A percentile compares a stretch with the other conserved stretches of the same genome.
Evolutionary conservation across 1,284 basidiomycete genomes (phyloP).

Genomic region (Leccinum colubrinum): DNA sequence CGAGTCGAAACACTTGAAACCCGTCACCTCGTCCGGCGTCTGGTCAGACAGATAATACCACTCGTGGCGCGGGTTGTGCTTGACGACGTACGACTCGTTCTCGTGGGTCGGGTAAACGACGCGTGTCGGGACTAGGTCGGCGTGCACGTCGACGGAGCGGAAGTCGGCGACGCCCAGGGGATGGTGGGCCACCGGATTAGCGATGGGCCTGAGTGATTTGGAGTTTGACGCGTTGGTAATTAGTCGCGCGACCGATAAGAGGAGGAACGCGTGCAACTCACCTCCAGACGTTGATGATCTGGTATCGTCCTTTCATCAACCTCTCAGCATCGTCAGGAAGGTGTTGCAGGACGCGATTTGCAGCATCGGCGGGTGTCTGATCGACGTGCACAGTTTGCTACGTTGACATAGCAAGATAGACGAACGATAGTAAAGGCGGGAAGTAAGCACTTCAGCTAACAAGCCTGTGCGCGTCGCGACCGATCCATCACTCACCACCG

Average conservation of each 20-base stretch:
- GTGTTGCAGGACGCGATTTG: conserved; percentile 37
- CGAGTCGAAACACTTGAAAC: not conserved
- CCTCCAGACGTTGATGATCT: conserved; percentile 51
- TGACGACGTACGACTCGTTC: conserved; percentile 36
- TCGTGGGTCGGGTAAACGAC: conserved; percentile 25
- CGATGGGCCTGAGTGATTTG: not conserved
- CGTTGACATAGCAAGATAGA: conserved; percentile 30
- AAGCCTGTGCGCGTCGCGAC: not conserved
- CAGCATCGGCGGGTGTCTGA: not conserved
- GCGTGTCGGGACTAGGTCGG: conserved; percentile 35
- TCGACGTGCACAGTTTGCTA: conserved; percentile 29
- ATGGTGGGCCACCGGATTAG: conserved; percentile 35
- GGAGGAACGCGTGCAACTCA: not conserved
- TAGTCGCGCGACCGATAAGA: not conserved
- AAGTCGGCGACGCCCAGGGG: conserved; percentile 49
- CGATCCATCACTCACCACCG: conserved; percentile 27
- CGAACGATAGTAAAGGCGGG: not conserved
- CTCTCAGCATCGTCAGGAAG: conserved; percentile 37
- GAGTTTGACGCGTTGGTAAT: not conserved
- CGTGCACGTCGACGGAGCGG: conserved; percentile 35
- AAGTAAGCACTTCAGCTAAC: not conserved
- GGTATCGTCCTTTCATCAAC: conserved; percentile 39
- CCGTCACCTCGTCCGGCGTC: not conserved
- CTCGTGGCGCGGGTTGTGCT: conserved; percentile 37
- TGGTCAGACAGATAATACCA: conserved; percentile 42